These are phyloP conservation scores for Skeletonema potamos DNA, from an alignment of 108 stramenopile species.

Conservation along the genomic window DNA sequence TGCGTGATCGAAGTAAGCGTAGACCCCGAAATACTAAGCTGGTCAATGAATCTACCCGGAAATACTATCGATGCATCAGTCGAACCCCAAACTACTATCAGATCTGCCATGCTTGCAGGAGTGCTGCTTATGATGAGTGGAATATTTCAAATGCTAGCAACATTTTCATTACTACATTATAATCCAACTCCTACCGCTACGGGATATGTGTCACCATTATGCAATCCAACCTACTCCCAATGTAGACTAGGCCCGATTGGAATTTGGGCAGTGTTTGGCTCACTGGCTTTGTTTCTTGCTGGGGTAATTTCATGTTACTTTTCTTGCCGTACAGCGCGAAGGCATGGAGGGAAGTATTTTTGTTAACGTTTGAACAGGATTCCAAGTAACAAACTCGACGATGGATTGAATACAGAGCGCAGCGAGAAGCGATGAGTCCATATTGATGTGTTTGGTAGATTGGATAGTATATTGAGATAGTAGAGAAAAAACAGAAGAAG, in stretches of 20 bases:
- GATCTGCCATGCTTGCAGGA: constrained; percentile 7
- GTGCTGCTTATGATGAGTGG: constrained; percentile 6
- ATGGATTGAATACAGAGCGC: not conserved
- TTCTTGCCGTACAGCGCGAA: not conserved
- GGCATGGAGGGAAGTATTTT: not conserved
- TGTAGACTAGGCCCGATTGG: constrained; percentile 15
- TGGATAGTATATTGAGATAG: too few species aligned
- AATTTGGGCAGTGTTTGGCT: constrained; percentile 1
- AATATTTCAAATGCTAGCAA: constrained; percentile 2
- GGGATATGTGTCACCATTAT: constrained; percentile 5
- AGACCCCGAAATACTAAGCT: constrained; percentile 4
- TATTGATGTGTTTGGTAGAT: too few species aligned
- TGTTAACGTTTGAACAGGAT: not conserved
- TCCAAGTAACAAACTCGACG: too few species aligned
- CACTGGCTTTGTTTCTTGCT: not conserved
- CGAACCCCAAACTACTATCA: constrained; percentile 11
- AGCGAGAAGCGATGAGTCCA: too few species aligned
- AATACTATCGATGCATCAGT: too few species aligned
- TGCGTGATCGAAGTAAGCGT: not conserved
- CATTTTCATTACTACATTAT: constrained; percentile 14
- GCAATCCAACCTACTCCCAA: constrained; percentile 16
- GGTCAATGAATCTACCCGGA: not conserved
- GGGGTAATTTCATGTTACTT: not conserved
- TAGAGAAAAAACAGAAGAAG: too few species aligned
- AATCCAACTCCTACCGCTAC: not conserved